These are phyloP conservation scores for Pistacia vera DNA, from an alignment of 345 rosid species.

Conservation along the genomic window DNA sequence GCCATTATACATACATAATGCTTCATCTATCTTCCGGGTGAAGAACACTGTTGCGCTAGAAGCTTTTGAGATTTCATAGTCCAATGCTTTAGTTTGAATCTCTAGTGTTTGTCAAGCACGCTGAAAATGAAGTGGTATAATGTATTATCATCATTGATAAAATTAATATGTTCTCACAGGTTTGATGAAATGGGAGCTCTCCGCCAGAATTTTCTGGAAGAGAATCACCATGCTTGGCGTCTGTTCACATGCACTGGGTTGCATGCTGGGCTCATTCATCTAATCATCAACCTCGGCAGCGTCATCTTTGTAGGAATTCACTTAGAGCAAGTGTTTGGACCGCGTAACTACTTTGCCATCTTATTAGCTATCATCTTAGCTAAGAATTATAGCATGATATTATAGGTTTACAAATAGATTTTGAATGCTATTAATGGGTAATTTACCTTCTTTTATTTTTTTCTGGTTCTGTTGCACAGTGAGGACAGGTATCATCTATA, in stretches of 20 bases:
- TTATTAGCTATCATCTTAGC: neutral
- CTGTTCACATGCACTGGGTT: slow-evolving; percentile 69
- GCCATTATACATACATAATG: too few species aligned
- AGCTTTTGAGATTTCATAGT: neutral
- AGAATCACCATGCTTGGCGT: slow-evolving; percentile 72
- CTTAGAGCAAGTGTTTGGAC: slow-evolving; percentile 84
- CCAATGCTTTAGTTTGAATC: neutral
- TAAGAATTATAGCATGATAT: neutral
- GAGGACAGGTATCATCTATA: slow-evolving; percentile 70
- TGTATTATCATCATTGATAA: slow-evolving; percentile 3
- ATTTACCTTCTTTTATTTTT: slow-evolving; percentile 6
- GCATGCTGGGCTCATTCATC: slow-evolving; percentile 82
- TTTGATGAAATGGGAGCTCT: slow-evolving; percentile 79
- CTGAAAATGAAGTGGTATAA: neutral
- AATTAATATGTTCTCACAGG: slow-evolving; percentile 37
- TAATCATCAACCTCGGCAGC: slow-evolving; percentile 66
- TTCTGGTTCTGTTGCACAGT: slow-evolving; percentile 42
- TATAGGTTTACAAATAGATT: neutral
- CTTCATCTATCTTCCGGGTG: neutral
- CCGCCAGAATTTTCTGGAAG: slow-evolving; percentile 41
- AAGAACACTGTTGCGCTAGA: neutral
- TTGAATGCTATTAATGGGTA: neutral
- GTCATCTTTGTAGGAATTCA: slow-evolving; percentile 68
- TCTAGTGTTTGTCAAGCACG: neutral
- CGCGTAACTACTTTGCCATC: slow-evolving; percentile 41